Evolutionary conservation across 179 eudicot genomes (phyloP).

Genomic region (Beta corolliflora): DNA sequence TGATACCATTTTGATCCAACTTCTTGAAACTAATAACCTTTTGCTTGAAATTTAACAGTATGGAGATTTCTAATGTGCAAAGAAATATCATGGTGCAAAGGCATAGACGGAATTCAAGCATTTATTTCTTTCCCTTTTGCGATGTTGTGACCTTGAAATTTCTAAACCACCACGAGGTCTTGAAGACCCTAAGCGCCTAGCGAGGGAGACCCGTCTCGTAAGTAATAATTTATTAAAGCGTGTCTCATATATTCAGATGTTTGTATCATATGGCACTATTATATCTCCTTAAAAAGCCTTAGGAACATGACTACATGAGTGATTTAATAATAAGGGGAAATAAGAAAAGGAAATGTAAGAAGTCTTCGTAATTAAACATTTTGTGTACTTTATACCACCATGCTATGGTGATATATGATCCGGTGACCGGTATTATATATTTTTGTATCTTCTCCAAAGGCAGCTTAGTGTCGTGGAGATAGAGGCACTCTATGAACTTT

Average conservation of each 20-base stretch:
- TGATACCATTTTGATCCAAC: too few species aligned
- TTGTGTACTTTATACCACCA: too few species aligned
- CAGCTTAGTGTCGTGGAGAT: too few species aligned
- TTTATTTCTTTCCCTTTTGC: conserved; percentile 42
- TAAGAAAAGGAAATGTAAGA: too few species aligned
- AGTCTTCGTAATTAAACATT: too few species aligned
- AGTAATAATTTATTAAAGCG: conserved; percentile 33
- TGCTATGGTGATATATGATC: too few species aligned
- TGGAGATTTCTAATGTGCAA: conserved; percentile 40
- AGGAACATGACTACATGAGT: too few species aligned
- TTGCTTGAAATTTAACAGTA: conserved; percentile 28
- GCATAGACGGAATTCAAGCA: conserved; percentile 51
- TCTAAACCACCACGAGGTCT: conserved; percentile 39
- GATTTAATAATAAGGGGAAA: too few species aligned
- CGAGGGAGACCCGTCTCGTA: conserved; percentile 51
- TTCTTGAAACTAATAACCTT: too few species aligned
- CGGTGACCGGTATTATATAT: too few species aligned
- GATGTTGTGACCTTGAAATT: too few species aligned
- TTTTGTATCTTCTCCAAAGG: too few species aligned
- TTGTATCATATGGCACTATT: background rate
- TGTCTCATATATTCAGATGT: background rate
- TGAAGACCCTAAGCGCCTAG: conserved; percentile 52
- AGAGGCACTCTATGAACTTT: conserved; percentile 84
- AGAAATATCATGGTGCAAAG: conserved; percentile 52
- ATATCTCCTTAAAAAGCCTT: background rate